phyloP scores from a whole-genome alignment of 352 stramenopile species.

The Phytophthora parvispora region DNA sequence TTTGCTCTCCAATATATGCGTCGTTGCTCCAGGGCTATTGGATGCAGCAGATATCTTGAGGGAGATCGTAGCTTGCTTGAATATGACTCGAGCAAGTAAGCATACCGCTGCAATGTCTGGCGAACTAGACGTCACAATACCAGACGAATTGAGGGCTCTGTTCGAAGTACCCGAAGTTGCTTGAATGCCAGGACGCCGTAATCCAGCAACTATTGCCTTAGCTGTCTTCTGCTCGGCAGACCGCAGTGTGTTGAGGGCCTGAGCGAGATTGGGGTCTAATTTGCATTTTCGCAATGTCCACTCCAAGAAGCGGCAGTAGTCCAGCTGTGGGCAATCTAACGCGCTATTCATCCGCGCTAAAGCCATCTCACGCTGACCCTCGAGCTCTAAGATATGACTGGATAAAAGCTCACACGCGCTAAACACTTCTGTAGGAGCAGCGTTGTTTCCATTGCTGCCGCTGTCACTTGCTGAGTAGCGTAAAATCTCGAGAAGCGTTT shows the following conservation, averaged over 20 bases:
- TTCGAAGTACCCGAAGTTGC: background rate
- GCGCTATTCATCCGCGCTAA: constrained; percentile 27
- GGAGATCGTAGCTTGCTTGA: constrained; percentile 34
- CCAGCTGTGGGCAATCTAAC: constrained; percentile 24
- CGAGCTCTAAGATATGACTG: constrained; percentile 47
- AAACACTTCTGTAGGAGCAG: background rate
- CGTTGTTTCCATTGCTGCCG: background rate
- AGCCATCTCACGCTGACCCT: constrained; percentile 37
- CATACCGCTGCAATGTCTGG: constrained; percentile 31
- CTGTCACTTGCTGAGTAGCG: constrained; percentile 13
- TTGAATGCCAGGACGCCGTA: constrained; percentile 13
- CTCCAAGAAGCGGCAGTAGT: constrained; percentile 37
- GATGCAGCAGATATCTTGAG: constrained; percentile 24
- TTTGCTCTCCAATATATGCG: constrained; percentile 25
- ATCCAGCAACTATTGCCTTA: constrained; percentile 16
- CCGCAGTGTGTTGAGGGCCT: constrained; percentile 20
- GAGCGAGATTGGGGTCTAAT: constrained; percentile 15
- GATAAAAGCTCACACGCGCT: constrained; percentile 30
- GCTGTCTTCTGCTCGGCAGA: constrained; percentile 30
- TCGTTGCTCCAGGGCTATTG: background rate
- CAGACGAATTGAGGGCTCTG: background rate
- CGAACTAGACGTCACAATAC: background rate
- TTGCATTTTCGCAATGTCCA: constrained; percentile 47
- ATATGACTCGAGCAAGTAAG: constrained; percentile 43
- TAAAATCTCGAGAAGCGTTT: constrained; percentile 60